phyloP scores from a whole-genome alignment of 1,284 basidiomycete genomes.

The Sporisorium exsertum region DNA sequence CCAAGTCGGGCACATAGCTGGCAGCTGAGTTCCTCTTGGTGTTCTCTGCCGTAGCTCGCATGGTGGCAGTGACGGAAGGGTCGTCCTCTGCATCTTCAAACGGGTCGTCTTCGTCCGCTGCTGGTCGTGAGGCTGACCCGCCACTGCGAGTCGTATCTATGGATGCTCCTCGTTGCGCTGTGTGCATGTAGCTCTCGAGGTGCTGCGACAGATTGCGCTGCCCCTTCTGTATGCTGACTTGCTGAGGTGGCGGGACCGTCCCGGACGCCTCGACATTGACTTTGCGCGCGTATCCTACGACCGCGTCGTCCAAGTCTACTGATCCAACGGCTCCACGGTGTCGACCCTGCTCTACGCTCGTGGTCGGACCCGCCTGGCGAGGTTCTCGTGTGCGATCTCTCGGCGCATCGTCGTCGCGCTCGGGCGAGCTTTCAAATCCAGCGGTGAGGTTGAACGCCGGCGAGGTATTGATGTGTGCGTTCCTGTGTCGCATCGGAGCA shows the following conservation, averaged over 20 bases:
- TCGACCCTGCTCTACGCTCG: conserved; percentile 13
- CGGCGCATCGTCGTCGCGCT: conserved; percentile 19
- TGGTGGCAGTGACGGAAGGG: conserved; percentile 13
- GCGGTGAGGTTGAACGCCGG: conserved; percentile 56
- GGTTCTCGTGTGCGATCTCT: conserved; percentile 10
- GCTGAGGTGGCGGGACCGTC: conserved; percentile 27
- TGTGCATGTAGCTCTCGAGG: conserved; percentile 38
- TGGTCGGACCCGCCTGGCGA: neutral
- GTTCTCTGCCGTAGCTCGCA: conserved; percentile 27
- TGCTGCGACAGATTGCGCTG: conserved; percentile 50
- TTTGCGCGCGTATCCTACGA: conserved; percentile 46
- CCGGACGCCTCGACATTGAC: conserved; percentile 43
- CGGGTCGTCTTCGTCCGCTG: conserved; percentile 26
- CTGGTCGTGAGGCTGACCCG: conserved; percentile 1
- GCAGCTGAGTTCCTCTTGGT: conserved; percentile 42
- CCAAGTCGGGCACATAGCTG: conserved; percentile 44
- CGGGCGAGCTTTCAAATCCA: conserved; percentile 45
- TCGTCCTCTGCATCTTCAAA: conserved; percentile 62
- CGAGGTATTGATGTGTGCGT: conserved; percentile 56
- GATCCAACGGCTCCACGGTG: conserved; percentile 12
- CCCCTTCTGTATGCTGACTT: conserved; percentile 41
- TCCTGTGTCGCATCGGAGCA: conserved; percentile 58
- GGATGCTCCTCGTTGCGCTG: conserved; percentile 12
- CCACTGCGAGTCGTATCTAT: conserved; percentile 23
- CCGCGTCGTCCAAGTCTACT: conserved; percentile 38